Base-by-base conservation (phyloP, 495 filamentous ascomycete genomes). In the Aspergillus biplanus region DNA sequence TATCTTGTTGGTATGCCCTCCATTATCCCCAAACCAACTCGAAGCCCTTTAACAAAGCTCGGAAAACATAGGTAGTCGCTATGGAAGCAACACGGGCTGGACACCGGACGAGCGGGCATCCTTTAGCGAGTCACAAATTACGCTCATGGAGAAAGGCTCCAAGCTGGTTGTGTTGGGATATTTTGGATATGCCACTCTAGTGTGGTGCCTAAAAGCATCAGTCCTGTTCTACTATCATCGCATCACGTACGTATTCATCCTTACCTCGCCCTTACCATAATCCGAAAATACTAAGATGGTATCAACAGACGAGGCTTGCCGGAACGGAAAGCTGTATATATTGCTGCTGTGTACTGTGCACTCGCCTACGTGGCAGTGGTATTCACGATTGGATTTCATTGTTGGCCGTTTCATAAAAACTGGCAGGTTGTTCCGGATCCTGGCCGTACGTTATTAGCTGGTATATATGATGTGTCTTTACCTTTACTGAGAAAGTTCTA, bases 391-490 rank as follows among this genome's bases (percentile, higher is more conserved):
- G 21, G 11, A 11, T 32, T 52, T 12, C 49, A 52, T 8, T 52
- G 49, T 12, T 11, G 49, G 18, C 49, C 49, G 0, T 52, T 52
- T 31, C 18, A 52, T 12, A 52, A 52, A 31, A 11, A 27, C 4
- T 52, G 49, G 49, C 49, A 52, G 49, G 31, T 52, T 18, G 18
- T 21, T 12, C 49, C 49, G 1, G 49, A 52, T 31, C 49, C 49
- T 27, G 49, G 49, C 1, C n/a, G 49, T 52, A 52, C 0, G 49
- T 21, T 2, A 27, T 2, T 27, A 1, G 21, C 21, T 27, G 1
- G 1, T 2, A 27, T 27, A 27, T 27, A 27, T 2, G 2, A 27
- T 1, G 21, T 27, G 21, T 27, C 21, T 2, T 27, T 2, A 27
- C 21, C 21, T 27, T 27, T 27, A 31, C 37, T 39, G 3, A 39